Base-by-base conservation (phyloP, 768 basidiomycete genomes). In the Pleurotus tuber-regium region DNA sequence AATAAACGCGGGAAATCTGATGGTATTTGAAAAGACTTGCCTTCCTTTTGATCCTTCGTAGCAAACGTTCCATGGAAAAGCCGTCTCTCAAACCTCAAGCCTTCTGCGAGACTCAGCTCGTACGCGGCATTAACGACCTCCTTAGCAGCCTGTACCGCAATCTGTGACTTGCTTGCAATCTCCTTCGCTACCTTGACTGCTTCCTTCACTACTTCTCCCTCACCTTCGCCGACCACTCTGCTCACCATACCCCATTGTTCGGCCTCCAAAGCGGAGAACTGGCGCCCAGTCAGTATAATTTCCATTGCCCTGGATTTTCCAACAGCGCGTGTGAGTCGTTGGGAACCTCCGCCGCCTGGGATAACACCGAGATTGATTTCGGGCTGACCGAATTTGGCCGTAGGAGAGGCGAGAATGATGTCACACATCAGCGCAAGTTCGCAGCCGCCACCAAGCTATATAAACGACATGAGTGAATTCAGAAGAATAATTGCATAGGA, bases 271-370 rank as follows among this genome's bases (percentile, higher is more conserved):
- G 95, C 96, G 44, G 76, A 70, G 61, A 97, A 79, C 55, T 72
- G 86, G 28, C 90, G 83, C 3, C 96, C 95, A 0, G 95, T 97
- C 41, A 98, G 76, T 38, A 91, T 81, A 67, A 98, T 72, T 64
- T 98, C 96, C 96, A 98, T 98, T 12, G 94, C 80, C 56, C 90
- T 83, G 7, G 92, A 91, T 70, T 97, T 98, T 38, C 96, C 96
- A 57, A 98, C 80, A 8, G 87, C 77, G 55, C 76, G 83, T 11
- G 89, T 82, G 49, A 98, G 83, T 36, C 95, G 87, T 63, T 98
- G 95, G 1, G 93, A 92, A 4, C 95, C 95, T 25, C 95, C 96
- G 7, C 88, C 92, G 2, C 95, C 95, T 12, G 95, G 94, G 63
- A 98, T 97, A 54, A 92, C 86, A 48, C 94, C 96, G 25, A 98